Evolutionary conservation across 2,329 filamentous ascomycete genomes (phyloP).

Genomic region (Basipetospora sp.): DNA sequence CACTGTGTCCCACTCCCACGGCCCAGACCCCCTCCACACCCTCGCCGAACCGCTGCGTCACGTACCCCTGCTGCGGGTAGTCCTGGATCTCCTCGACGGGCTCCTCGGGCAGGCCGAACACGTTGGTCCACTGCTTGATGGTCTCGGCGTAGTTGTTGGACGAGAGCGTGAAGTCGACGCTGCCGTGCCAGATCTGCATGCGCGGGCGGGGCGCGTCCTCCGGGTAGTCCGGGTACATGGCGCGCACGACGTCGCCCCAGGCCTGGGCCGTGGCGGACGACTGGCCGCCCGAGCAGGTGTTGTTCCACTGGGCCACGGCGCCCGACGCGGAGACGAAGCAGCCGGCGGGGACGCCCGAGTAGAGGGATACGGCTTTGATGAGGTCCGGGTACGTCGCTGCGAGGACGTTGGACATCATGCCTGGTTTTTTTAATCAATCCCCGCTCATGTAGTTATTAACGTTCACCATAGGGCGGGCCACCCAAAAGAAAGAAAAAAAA

Average conservation of each 20-base stretch:
- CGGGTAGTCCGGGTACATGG: conserved; percentile 33
- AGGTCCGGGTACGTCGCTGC: conserved; percentile 32
- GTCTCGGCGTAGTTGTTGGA: conserved; percentile 42
- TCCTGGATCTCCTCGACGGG: conserved; percentile 15
- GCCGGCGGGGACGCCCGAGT: conserved; percentile 28
- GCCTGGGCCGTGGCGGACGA: conserved; percentile 26
- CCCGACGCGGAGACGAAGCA: conserved; percentile 28
- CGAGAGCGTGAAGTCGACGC: conserved; percentile 32
- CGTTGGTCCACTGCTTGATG: conserved; percentile 39
- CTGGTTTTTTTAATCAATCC: too few species aligned
- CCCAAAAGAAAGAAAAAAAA: too few species aligned
- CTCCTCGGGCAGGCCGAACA: conserved; percentile 26
- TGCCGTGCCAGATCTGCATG: conserved; percentile 45
- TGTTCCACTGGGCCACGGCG: conserved; percentile 30
- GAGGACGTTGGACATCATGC: conserved; percentile 24
- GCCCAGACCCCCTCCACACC: conserved; percentile 18
- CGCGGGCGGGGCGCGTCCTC: conserved; percentile 30
- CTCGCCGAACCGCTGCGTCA: conserved; percentile 19
- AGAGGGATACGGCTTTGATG: conserved; percentile 29
- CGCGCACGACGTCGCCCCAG: conserved; percentile 32
- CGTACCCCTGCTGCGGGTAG: conserved; percentile 16
- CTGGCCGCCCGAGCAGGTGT: conserved; percentile 33
- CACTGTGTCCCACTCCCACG: conserved; percentile 10
- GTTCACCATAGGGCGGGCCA: too few species aligned
- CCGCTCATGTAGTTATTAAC: too few species aligned